Base-by-base conservation (phyloP, 495 filamentous ascomycete genomes). In the Antarctomyces pellizariae region DNA sequence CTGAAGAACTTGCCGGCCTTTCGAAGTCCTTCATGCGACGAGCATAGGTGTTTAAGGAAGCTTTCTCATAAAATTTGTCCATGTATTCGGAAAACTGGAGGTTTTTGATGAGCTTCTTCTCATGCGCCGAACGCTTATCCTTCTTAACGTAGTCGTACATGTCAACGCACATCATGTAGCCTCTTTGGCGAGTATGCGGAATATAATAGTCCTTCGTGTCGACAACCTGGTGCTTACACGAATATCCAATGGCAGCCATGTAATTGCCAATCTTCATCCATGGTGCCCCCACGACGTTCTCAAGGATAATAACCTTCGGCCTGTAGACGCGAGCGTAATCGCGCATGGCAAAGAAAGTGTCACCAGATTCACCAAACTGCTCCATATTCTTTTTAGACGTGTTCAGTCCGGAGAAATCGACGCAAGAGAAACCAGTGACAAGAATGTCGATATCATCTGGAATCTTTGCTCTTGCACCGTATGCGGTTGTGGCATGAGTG, bases 121-220 rank as follows among this genome's bases (percentile, higher is more conserved):
- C 9, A 1, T 18, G 3, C 7, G 32, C 30, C 3, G 39, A 39
- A 0, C 2, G 3, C 5, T 11, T 14, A 1, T 30, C 22, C 11
- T 22, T 10, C 6, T 30, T 24, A 1, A 41, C 29, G 25, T 59
- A 48, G 0, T 40, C 31, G 0, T 34, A 7, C 5, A 38, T 44
- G 29, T 75, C 56, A 7, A 79, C 36, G 14, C 64, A 68, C 16
- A 79, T 45, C 43, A 84, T 59, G 38, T 86, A 90, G 3, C 67
- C 64, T 22, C 79, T 58, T 17, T 54, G 52, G 1, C 79, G 54
- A 3, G 79, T 90, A 19, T 90, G 79, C 0, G 79, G 79, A 2
- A 89, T 49, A 25, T 79, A 82, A 39, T 60, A 84, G 0, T 75
- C 38, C 41, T 84, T 86, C 1, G 68, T 71, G 36, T 90, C 76